A percentile compares a stretch with the other conserved stretches of the same genome.
Conservation (phyloP, 768 basidiomycete species). For the Mycena sanguinolenta region DNA sequence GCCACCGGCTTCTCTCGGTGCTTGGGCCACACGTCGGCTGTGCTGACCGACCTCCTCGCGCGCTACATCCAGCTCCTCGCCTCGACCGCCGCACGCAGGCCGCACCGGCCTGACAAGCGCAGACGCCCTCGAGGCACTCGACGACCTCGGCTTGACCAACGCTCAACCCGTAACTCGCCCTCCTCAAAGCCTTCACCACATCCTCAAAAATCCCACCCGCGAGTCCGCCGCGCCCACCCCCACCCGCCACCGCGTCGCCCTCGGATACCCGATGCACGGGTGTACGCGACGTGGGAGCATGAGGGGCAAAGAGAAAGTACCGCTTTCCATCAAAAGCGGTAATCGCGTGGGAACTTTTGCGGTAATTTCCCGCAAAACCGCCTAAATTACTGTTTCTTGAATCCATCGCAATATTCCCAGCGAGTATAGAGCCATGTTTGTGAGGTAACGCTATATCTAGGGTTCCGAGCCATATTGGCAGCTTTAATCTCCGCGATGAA, state of each 20-base stretch:
- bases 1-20: slow-evolving; percentile 83
- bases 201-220: slow-evolving; percentile 71
- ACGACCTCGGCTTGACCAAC: slow-evolving; percentile 76
- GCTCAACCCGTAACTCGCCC: slow-evolving; percentile 72
- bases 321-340: too few species aligned
- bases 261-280: slow-evolving; percentile 66
- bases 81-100: slow-evolving; percentile 79
- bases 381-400: too few species aligned
- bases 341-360: too few species aligned
- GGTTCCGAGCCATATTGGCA: too few species aligned
- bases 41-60: slow-evolving; percentile 81
- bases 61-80: slow-evolving; percentile 79
- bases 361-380: too few species aligned
- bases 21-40: slow-evolving; percentile 76
- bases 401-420: too few species aligned
- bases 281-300: slow-evolving; percentile 73
- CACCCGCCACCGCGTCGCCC: slow-evolving; percentile 80
- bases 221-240: slow-evolving; percentile 64
- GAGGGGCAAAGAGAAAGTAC: too few species aligned
- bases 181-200: slow-evolving; percentile 82
- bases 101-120: slow-evolving; percentile 67
- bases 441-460: too few species aligned
- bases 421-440: too few species aligned
- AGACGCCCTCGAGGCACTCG: slow-evolving; percentile 76
- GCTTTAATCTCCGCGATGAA: too few species aligned